Percentiles rank a stretch among this genome's conserved stretches.
phyloP scores from a whole-genome alignment of 805 yeast genomes.

The Metahyphopichia silvanorum region DNA sequence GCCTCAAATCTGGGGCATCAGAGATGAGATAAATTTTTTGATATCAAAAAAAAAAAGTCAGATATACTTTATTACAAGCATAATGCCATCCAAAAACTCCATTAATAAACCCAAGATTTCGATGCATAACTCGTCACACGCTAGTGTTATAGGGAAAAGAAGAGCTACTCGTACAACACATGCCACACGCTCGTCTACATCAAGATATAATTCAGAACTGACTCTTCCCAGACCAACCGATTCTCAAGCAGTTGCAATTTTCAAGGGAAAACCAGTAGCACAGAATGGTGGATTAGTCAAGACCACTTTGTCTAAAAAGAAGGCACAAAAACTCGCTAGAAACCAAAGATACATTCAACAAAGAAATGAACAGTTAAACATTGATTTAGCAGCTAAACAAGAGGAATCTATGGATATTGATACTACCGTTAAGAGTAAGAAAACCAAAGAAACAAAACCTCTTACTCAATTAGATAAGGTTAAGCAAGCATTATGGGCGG shows the following conservation, averaged over 20 bases:
- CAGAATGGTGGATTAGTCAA: constrained; percentile 40
- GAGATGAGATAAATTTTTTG: no score
- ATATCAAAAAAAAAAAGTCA: no score
- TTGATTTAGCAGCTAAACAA: constrained; percentile 46
- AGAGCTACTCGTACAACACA: constrained; percentile 48
- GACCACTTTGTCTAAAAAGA: constrained; percentile 68
- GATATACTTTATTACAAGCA: no score
- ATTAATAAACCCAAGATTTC: constrained; percentile 75
- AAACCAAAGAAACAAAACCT: constrained; percentile 14
- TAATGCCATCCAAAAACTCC: constrained; percentile 80
- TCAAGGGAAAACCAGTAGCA: no score
- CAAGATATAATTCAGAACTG: constrained; percentile 34
- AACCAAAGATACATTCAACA: constrained; percentile 67
- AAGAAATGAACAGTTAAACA: constrained; percentile 46
- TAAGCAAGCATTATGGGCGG: constrained; percentile 68
- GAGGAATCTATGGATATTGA: constrained; percentile 54
- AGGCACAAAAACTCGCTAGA: constrained; percentile 75
- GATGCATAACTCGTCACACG: constrained; percentile 48
- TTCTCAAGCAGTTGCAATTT: constrained; percentile 42
- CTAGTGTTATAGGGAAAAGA: constrained; percentile 48
- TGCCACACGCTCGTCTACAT: constrained; percentile 42
- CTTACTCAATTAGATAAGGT: constrained; percentile 43
- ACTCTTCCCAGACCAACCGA: constrained; percentile 41
- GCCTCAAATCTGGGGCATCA: no score
- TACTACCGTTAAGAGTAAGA: constrained; percentile 17